Percentiles rank a stretch among this genome's conserved stretches.
Evolutionary conservation across 306 rosid species (phyloP).

Genomic region (Canavalia ensiformis): DNA sequence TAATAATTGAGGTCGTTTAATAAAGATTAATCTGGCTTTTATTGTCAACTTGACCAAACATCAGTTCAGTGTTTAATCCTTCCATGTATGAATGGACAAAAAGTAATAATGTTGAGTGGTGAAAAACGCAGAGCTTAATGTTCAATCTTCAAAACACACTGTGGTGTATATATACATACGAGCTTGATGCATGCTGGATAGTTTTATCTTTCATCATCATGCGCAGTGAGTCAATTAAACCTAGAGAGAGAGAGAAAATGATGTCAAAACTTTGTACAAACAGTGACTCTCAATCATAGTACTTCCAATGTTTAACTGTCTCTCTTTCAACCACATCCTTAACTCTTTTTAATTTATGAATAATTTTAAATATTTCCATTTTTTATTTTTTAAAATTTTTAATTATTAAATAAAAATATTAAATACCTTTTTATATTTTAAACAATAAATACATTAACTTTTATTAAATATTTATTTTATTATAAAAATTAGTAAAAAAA

Average conservation of each 20-base stretch:
- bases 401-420: too few relatives aligned
- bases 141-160: slow-evolving; percentile 1
- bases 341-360: too few relatives aligned
- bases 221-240: slow-evolving; percentile 34
- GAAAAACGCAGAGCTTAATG: slow-evolving; percentile 25
- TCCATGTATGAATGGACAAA: slow-evolving; percentile 27
- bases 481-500: too few relatives aligned
- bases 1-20: not conserved
- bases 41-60: slow-evolving; percentile 34
- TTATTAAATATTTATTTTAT: too few relatives aligned
- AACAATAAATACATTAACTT: too few relatives aligned
- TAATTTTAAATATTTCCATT: too few relatives aligned
- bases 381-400: too few relatives aligned
- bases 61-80: slow-evolving; percentile 14
- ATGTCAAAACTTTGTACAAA: slow-evolving; percentile 58
- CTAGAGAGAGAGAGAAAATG: slow-evolving; percentile 38
- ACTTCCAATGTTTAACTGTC: slow-evolving; percentile 38
- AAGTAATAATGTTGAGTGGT: slow-evolving; percentile 10
- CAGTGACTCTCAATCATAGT: slow-evolving; percentile 51
- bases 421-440: too few relatives aligned
- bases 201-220: slow-evolving; percentile 14
- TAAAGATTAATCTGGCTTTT: slow-evolving; percentile 10
- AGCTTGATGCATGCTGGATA: not conserved
- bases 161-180: not conserved
- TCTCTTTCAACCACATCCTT: not conserved